These are phyloP conservation scores for Keithomyces neogunnii DNA, from an alignment of 2,329 filamentous ascomycete genomes.

Conservation along the genomic window DNA sequence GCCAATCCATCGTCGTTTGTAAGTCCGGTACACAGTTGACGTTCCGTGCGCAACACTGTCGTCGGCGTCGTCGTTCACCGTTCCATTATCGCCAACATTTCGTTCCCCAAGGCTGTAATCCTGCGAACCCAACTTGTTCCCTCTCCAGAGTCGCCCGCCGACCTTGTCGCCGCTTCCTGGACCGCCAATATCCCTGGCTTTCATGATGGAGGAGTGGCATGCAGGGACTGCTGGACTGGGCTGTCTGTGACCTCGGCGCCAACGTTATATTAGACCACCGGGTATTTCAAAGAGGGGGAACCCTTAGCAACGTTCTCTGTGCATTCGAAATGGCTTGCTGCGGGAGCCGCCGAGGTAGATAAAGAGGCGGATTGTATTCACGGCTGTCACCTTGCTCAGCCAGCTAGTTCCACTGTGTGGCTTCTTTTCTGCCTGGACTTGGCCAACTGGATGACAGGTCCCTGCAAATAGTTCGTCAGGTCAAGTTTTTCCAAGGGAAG, in stretches of 20 bases:
- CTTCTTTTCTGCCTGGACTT: neutral
- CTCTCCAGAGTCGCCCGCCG: slow-evolving; percentile 19
- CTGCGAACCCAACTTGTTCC: slow-evolving; percentile 20
- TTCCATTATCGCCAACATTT: slow-evolving; percentile 9
- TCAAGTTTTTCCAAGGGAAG: neutral
- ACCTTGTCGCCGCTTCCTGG: slow-evolving; percentile 9
- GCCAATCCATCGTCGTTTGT: slow-evolving; percentile 86
- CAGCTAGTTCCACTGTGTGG: neutral
- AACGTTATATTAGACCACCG: neutral
- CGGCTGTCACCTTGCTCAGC: too few relatives aligned
- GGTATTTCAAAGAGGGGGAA: neutral
- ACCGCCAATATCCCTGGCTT: neutral
- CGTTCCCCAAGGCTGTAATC: slow-evolving; percentile 20
- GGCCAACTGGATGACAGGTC: neutral
- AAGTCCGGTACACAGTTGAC: slow-evolving; percentile 38
- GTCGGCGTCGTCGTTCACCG: slow-evolving; percentile 10
- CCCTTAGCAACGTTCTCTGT: neutral
- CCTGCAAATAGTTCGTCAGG: neutral
- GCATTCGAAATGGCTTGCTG: too few relatives aligned
- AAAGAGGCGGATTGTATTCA: neutral
- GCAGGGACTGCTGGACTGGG: neutral
- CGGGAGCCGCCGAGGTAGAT: neutral
- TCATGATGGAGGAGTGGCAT: slow-evolving; percentile 3
- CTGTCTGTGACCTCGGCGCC: too few relatives aligned
- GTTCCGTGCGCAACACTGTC: slow-evolving; percentile 18